Base-by-base conservation (phyloP, 371 early-diverging fungal genomes). In the Amoeboradix gromovi region DNA sequence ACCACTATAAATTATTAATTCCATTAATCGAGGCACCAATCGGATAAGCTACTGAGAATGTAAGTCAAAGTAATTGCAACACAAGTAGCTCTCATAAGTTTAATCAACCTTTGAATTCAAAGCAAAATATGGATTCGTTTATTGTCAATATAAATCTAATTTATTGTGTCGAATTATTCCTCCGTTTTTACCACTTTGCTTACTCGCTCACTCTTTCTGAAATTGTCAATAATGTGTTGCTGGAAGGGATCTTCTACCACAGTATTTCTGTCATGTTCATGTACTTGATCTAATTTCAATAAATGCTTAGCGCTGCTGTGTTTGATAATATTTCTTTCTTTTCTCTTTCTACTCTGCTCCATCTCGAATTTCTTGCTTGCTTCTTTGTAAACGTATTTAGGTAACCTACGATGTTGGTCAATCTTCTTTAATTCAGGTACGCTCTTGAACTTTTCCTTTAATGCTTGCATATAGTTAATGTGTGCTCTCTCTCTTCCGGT, bases 381-480 rank as follows among this genome's bases (percentile, higher is more conserved):
- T 0, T 91, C 89, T 32, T 80, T 82, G 74, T 83, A 83, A 78
- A 95, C 85, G 69, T 80, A 82, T 72, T 82, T 85, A 5, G 96
- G 96, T 22, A 91, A 77, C 72, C 85, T 80, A 70, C 92, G 87
- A 75, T 92, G 91, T 68, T 77, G 85, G 72, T 80, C 86, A 71
- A 98, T 90, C 69, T 87, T 80, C 70, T 84, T 81, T 68, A 99
- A 86, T 75, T 96, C 94, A 29, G 86, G 86, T 78, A 99, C 81
- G 73, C 90, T 84, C 73, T 85, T 85, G 81, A 87, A 99, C 70
- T 94, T 87, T 68, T 91, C 88, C 80, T 92, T 94, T 75, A 98
- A 82, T 66, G 87, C 84, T 29, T 87, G 83, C 1, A 82, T 73
- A 75, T 95, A 94, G 70, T 89, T 85, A 22, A 89, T 71, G 30